phyloP scores from a whole-genome alignment of 2,329 filamentous ascomycete genomes.

The Phaeophleospora eucalypticola region DNA sequence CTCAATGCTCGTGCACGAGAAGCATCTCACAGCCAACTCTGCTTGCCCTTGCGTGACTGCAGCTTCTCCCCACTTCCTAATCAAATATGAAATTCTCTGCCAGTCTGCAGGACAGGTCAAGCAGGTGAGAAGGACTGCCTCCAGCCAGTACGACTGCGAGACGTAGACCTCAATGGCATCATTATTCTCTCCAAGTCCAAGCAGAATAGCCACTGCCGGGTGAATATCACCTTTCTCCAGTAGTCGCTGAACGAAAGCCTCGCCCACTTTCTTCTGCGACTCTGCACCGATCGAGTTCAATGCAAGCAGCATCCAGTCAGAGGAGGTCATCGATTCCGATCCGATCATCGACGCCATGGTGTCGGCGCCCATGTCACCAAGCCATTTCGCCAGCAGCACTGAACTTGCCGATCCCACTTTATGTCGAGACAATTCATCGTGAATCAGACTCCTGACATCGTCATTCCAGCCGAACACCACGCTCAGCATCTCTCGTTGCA shows the following conservation, averaged over 20 bases:
- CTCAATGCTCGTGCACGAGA: slow-evolving; percentile 84
- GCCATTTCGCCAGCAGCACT: slow-evolving; percentile 86
- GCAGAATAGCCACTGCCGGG: slow-evolving; percentile 84
- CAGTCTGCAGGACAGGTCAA: slow-evolving; percentile 79
- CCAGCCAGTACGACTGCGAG: slow-evolving; percentile 86
- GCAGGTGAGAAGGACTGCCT: slow-evolving; percentile 84
- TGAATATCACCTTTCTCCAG: slow-evolving; percentile 88
- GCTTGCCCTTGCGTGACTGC: slow-evolving; percentile 83
- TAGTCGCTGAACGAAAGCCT: slow-evolving; percentile 84
- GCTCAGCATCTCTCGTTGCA: slow-evolving; percentile 84
- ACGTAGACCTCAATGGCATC: slow-evolving; percentile 96
- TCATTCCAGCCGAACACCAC: slow-evolving; percentile 94
- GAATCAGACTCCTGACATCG: slow-evolving; percentile 74
- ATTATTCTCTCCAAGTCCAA: slow-evolving; percentile 86
- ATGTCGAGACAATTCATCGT: slow-evolving; percentile 77
- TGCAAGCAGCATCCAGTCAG: slow-evolving; percentile 95
- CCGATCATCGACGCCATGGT: slow-evolving; percentile 70
- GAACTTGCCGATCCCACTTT: slow-evolving; percentile 68
- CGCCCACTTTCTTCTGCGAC: slow-evolving; percentile 84
- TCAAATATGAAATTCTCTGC: slow-evolving; percentile 82
- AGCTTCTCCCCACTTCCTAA: slow-evolving; percentile 92
- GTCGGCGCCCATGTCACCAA: slow-evolving; percentile 79
- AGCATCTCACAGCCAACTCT: slow-evolving; percentile 86
- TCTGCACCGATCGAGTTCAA: slow-evolving; percentile 74
- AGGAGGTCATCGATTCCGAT: slow-evolving; percentile 82